A percentile compares a stretch with the other conserved stretches of the same genome.
Evolutionary conservation across 2,329 filamentous ascomycete genomes (phyloP).

Genomic region (Neurospora crassa): DNA sequence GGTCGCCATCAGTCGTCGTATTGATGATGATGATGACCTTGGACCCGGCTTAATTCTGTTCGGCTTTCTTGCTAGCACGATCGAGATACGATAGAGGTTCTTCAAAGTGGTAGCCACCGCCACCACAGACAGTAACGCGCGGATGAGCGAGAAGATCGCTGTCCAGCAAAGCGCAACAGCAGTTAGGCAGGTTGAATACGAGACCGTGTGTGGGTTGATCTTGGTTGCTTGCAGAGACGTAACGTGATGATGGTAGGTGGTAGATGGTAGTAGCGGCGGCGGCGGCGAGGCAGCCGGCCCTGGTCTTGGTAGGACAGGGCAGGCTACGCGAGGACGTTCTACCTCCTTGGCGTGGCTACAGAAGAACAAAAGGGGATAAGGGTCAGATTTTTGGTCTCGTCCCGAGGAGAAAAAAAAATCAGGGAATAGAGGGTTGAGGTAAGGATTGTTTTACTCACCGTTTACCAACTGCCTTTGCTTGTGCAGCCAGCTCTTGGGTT

Average conservation of each 20-base stretch:
- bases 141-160: background rate
- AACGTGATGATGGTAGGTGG: background rate
- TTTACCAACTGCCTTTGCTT: constrained; percentile 69
- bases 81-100: background rate
- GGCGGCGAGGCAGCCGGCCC: background rate
- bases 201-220: background rate
- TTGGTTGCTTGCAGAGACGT: background rate
- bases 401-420: background rate
- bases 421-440: background rate
- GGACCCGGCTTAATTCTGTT: background rate
- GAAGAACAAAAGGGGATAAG: background rate
- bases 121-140: background rate
- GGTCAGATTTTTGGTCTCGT: background rate
- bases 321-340: constrained; percentile 24
- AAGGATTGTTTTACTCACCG: constrained; percentile 27
- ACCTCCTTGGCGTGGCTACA: constrained; percentile 37
- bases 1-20: background rate
- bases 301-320: background rate
- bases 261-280: background rate
- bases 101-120: background rate
- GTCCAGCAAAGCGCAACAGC: background rate
- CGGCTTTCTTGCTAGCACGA: background rate
- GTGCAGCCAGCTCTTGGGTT: constrained; percentile 73
- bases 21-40: background rate
- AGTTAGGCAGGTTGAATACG: background rate